Conservation (phyloP, 2,329 filamentous ascomycete genomes). For the Penicillium glabrum region DNA sequence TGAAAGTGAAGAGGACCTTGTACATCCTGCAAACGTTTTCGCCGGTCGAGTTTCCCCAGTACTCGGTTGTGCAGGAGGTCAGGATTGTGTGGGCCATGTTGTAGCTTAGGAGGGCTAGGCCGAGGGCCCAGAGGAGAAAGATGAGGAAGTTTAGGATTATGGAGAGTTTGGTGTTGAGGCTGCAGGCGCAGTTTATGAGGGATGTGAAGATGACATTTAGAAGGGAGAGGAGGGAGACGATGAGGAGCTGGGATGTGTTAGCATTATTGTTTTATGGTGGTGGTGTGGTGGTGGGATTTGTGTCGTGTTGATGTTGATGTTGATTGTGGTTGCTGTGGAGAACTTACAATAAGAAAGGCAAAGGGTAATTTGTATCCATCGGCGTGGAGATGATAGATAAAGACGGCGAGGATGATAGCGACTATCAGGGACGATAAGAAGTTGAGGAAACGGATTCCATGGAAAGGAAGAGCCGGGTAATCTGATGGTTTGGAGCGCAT, state of each 20-base stretch:
- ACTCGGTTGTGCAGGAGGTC: constrained; percentile 50
- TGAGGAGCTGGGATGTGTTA: constrained; percentile 46
- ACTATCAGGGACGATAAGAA: constrained; percentile 57
- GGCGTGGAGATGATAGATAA: constrained; percentile 54
- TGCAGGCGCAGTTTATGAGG: constrained; percentile 51
- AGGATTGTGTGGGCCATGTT: constrained; percentile 55
- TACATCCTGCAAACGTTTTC: constrained; percentile 59
- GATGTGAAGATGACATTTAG: constrained; percentile 50
- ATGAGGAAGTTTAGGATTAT: constrained; percentile 50
- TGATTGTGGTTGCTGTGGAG: background rate
- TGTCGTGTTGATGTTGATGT: background rate
- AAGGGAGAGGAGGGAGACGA: constrained; percentile 54
- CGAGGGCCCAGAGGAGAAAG: constrained; percentile 53
- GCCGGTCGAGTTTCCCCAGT: constrained; percentile 57
- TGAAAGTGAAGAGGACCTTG: constrained; percentile 61
- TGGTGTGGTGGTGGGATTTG: background rate
- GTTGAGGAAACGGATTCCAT: constrained; percentile 36
- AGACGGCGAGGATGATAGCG: constrained; percentile 55
- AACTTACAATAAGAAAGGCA: constrained; percentile 59
- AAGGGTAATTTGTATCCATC: constrained; percentile 57
- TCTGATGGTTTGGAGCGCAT: constrained; percentile 40
- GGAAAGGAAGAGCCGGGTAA: constrained; percentile 42
- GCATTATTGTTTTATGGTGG: background rate
- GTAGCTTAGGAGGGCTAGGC: constrained; percentile 54
- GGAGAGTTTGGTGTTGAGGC: constrained; percentile 55